Conservation (phyloP, 768 basidiomycete genomes). For the Termitomyces bulborhizus region DNA sequence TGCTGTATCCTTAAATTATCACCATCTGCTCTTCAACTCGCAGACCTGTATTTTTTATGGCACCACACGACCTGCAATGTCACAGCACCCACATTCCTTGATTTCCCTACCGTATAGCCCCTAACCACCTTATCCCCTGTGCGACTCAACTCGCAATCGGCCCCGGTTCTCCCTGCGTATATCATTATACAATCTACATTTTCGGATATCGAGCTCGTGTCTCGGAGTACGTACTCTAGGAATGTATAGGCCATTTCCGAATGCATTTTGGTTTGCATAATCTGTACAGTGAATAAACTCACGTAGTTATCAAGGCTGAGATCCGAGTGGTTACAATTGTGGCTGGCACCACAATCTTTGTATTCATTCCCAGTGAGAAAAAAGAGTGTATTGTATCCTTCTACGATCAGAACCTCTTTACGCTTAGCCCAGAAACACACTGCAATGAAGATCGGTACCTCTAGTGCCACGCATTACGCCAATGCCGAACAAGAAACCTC, state of each 20-base stretch:
- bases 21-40: slow-evolving; percentile 42
- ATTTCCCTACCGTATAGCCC: background rate
- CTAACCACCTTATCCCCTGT: background rate
- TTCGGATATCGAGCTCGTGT: background rate
- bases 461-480: too few relatives aligned
- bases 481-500: too few relatives aligned
- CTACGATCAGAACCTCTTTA: background rate
- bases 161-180: slow-evolving; percentile 9
- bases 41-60: slow-evolving; percentile 22
- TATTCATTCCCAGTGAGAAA: too few relatives aligned
- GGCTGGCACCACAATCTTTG: too few relatives aligned
- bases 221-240: background rate
- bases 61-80: slow-evolving; percentile 3
- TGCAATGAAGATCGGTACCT: background rate
- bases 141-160: slow-evolving; percentile 31
- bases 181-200: background rate
- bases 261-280: background rate
- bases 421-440: background rate
- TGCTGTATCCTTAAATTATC: slow-evolving; percentile 23
- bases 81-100: background rate
- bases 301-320: too few relatives aligned
- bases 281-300: background rate
- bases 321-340: background rate
- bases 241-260: background rate
- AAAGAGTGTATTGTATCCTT: too few relatives aligned